Percentiles rank a stretch among this genome's conserved stretches.
Evolutionary conservation across 2,329 filamentous ascomycete species (phyloP).

Genomic region (Aspergillus oerlinghausenensis): DNA sequence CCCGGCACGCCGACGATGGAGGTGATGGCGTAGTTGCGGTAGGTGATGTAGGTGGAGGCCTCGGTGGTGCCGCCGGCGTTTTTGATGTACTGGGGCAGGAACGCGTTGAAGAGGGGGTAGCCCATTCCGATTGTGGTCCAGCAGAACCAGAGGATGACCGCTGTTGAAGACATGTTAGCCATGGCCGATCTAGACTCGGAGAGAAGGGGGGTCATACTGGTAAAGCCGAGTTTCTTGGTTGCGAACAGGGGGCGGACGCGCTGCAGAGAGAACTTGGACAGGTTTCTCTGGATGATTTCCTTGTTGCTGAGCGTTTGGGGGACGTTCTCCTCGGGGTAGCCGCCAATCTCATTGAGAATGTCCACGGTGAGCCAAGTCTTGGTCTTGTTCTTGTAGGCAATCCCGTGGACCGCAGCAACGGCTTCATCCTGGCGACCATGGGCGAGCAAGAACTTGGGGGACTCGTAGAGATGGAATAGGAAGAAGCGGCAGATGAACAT

Average conservation of each 20-base stretch:
- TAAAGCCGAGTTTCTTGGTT: conserved; percentile 44
- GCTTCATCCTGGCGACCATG: conserved; percentile 73
- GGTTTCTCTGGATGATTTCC: conserved; percentile 54
- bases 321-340: conserved; percentile 40
- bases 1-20: conserved; percentile 73
- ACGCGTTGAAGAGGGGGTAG: conserved; percentile 84
- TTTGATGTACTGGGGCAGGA: conserved; percentile 80
- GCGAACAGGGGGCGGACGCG: conserved; percentile 62
- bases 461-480: conserved; percentile 77
- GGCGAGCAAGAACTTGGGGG: conserved; percentile 76
- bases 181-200: not conserved
- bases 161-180: conserved; percentile 43
- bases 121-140: conserved; percentile 82
- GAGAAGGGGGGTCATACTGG: conserved; percentile 34
- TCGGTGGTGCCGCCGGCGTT: conserved; percentile 45
- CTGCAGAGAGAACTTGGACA: conserved; percentile 63
- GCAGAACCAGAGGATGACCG: conserved; percentile 65
- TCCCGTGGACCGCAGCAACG: conserved; percentile 72
- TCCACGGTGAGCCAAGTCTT: conserved; percentile 75
- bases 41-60: conserved; percentile 44
- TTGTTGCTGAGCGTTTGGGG: conserved; percentile 38
- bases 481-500: conserved; percentile 79
- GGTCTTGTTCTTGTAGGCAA: conserved; percentile 64
- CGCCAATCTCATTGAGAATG: conserved; percentile 53
- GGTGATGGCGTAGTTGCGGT: conserved; percentile 79